Evolutionary conservation across 805 yeast species (phyloP), one percentile per base, ranked within the genome.

Genomic region (Starmera amethionina): DNA sequence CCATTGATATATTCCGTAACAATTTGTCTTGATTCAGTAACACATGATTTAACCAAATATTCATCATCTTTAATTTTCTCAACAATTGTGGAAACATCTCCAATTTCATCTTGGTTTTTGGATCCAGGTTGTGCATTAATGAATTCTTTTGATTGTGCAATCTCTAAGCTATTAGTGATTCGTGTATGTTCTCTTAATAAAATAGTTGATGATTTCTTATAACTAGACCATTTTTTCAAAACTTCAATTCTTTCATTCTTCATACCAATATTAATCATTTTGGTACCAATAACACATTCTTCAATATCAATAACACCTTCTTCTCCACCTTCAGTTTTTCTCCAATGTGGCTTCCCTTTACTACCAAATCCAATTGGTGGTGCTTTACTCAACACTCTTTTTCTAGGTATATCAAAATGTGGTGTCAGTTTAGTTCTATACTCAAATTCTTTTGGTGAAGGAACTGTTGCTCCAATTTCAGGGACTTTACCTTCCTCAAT

Each of bases 391-490:
- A 63, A 52, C 11, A 68, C 64, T 38, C 63, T 63, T 36, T 61
- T 65, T 52, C 77, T 72, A 19, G 94, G 93, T 32, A 85, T 63
- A 52, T 83, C 88, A 61, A 89, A 93, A 63, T 93, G 98, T 5
- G 98, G 98, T 0, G 98, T 93, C 34, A 93, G 70, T 56, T 93
- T 93, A 0, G 98, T 93, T 56, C 98, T 71, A 62, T 93, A 93
- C 31, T 70, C 68, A 56, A 71, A 83, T 48, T 79, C 71, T 42
- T 77, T 63, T 4, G 98, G 98, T 10, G 95, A 84, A 7, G 79
- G 73, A 32, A 81, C 73, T 0, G 95, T 85, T 2, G 67, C 61
- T 2, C 72, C 72, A 30, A 90, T 65, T 8, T 50, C 65, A 0
- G 96, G 96, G 15, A 85, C 56, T 35, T 63, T 55, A 0, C 61